These are phyloP conservation scores for Pseudogymnoascus sp. DNA, from an alignment of 2,329 filamentous ascomycete genomes.

Conservation along the genomic window DNA sequence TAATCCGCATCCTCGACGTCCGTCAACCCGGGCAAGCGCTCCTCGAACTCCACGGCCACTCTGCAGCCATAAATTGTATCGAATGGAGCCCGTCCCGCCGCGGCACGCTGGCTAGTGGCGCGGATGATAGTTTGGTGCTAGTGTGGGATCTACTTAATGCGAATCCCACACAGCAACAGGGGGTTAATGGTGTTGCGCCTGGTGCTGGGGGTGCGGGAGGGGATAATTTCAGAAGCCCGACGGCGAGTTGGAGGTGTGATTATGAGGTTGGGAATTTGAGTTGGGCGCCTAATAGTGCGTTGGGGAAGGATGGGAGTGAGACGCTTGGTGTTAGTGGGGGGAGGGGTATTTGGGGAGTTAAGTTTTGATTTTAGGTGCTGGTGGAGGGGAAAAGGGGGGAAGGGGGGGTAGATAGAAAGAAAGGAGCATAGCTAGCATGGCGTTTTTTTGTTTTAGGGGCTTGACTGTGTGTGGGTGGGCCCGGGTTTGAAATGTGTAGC, in stretches of 20 bases:
- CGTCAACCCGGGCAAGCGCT: conserved; percentile 92
- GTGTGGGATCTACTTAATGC: conserved; percentile 85
- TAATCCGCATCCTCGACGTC: conserved; percentile 92
- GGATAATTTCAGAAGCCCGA: conserved; percentile 57
- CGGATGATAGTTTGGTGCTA: conserved; percentile 83
- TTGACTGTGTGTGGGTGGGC: background rate
- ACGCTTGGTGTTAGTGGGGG: conserved; percentile 80
- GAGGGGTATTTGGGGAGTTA: conserved; percentile 65
- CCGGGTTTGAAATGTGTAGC: background rate
- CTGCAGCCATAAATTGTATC: conserved; percentile 78
- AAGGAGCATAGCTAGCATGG: conserved; percentile 3
- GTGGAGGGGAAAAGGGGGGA: background rate
- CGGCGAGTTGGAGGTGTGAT: conserved; percentile 75
- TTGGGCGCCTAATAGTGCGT: conserved; percentile 67
- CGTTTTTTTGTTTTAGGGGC: background rate
- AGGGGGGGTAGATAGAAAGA: background rate
- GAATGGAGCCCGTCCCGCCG: conserved; percentile 89
- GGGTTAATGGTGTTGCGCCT: conserved; percentile 66
- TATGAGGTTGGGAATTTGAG: conserved; percentile 80
- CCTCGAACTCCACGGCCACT: conserved; percentile 84
- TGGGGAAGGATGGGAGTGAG: conserved; percentile 63
- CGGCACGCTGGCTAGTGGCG: conserved; percentile 84
- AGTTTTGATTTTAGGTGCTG: background rate
- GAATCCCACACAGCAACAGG: conserved; percentile 64
- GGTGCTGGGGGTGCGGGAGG: conserved; percentile 32